These are phyloP conservation scores for Solanum bulbocastanum DNA, from an alignment of 257 asterid species.

Conservation along the genomic window DNA sequence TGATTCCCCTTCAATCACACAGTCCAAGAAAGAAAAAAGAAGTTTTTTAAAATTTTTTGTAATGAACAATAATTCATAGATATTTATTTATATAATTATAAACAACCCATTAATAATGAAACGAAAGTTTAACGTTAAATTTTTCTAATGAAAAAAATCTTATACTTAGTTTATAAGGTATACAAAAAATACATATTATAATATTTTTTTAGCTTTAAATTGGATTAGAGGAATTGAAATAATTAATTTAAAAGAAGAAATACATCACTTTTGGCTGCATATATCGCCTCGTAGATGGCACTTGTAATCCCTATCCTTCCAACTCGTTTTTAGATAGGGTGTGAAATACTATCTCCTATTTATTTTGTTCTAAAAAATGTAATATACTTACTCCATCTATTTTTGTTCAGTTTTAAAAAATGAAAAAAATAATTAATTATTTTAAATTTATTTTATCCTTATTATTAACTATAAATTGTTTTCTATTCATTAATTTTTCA, in stretches of 20 bases:
- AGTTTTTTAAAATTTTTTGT: no score
- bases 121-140: background rate
- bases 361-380: background rate
- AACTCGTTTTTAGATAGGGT: background rate
- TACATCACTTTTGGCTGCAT: background rate
- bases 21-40: background rate
- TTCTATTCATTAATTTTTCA: background rate
- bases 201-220: background rate
- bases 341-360: background rate
- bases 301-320: background rate
- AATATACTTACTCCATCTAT: accelerated
- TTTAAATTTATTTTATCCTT: no score
- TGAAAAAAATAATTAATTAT: no score
- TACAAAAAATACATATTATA: background rate
- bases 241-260: background rate
- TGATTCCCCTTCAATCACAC: background rate
- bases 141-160: background rate
- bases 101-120: background rate
- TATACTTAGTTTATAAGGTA: background rate
- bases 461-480: no score
- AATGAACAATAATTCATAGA: background rate
- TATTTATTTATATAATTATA: background rate
- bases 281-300: background rate
- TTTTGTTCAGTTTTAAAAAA: no score
- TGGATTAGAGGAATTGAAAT: background rate